A percentile compares a stretch with the other conserved stretches of the same genome.
phyloP scores from a whole-genome alignment of 148 eudicot species.

The Cornus suecica region DNA sequence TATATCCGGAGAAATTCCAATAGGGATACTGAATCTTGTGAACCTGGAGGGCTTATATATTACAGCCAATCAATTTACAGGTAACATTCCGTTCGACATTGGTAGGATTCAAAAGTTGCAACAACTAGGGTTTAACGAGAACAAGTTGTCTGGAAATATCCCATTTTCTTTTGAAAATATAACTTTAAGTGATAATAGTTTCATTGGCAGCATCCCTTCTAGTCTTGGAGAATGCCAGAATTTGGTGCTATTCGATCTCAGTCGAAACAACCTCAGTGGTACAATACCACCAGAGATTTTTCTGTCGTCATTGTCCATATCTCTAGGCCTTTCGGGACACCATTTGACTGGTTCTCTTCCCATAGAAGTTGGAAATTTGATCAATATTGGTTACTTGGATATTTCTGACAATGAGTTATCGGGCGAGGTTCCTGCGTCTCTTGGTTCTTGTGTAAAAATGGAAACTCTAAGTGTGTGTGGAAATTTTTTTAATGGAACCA shows the following conservation, averaged over 20 bases:
- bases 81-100: conserved; percentile 19
- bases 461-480: conserved; percentile 4
- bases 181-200: conserved; percentile 17
- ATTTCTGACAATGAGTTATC: conserved; percentile 21
- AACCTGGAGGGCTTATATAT: background rate
- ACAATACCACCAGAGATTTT: conserved; percentile 22
- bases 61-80: conserved; percentile 6
- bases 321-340: conserved; percentile 16
- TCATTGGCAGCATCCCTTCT: conserved; percentile 36
- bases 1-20: conserved; percentile 26
- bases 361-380: conserved; percentile 23
- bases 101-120: conserved; percentile 8
- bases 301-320: conserved; percentile 3
- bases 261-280: conserved; percentile 24
- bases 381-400: conserved; percentile 12
- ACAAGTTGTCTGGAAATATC: conserved; percentile 25
- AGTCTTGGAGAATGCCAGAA: conserved; percentile 22
- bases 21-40: conserved; percentile 12
- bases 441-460: conserved; percentile 20
- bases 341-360: conserved; percentile 24
- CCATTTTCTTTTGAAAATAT: conserved; percentile 36
- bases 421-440: conserved; percentile 23
- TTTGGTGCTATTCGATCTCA: conserved; percentile 10
- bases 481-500: conserved; percentile 30
- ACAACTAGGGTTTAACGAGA: background rate